Conservation (phyloP, 176 grass and related monocot species). For the Oropetium thomaeum region DNA sequence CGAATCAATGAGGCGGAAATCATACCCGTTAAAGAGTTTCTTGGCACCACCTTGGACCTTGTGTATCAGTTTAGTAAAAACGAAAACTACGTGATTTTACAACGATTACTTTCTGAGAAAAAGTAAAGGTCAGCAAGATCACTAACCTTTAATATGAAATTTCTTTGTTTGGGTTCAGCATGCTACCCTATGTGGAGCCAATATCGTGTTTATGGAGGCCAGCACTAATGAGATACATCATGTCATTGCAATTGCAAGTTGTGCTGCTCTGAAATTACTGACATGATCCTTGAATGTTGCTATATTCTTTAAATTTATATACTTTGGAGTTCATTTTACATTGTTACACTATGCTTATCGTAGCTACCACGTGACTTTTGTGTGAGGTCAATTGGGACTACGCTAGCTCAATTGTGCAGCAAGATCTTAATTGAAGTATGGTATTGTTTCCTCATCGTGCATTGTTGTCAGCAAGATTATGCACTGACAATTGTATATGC, state of each 20-base stretch:
- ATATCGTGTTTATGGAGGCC: background rate
- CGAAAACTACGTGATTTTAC: background rate
- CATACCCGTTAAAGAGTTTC: background rate
- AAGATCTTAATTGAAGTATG: background rate
- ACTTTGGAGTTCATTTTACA: background rate
- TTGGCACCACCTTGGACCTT: background rate
- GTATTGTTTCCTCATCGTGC: background rate
- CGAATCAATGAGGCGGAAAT: background rate
- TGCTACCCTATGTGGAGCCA: background rate
- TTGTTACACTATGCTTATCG: background rate
- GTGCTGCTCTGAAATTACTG: background rate
- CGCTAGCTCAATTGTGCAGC: background rate
- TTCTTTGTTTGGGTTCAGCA: background rate
- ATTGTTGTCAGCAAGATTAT: background rate
- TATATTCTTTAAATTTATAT: background rate
- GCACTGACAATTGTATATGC: background rate
- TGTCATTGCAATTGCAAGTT: background rate
- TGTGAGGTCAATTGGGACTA: background rate
- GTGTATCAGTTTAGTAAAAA: background rate
- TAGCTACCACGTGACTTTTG: background rate
- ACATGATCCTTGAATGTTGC: background rate
- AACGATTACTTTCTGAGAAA: background rate
- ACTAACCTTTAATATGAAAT: background rate
- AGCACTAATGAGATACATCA: background rate
- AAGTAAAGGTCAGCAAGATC: background rate